These are phyloP conservation scores for Pharnaceum exiguum DNA, from an alignment of 148 eudicot species.

Conservation along the genomic window DNA sequence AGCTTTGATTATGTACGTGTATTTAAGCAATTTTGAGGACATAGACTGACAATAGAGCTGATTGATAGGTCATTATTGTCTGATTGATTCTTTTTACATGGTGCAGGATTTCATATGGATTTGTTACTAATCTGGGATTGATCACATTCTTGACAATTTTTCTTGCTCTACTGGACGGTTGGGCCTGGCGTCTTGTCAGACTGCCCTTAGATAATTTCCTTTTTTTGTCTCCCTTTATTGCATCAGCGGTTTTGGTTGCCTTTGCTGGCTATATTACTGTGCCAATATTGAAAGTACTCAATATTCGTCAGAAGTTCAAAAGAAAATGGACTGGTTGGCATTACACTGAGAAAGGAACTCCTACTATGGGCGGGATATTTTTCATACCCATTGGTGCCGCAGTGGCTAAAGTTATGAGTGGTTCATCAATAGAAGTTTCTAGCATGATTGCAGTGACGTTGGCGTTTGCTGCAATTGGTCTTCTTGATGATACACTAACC, in stretches of 20 bases:
- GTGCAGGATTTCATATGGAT: constrained; percentile 72
- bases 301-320: constrained; percentile 44
- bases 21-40: too few species aligned
- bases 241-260: constrained; percentile 54
- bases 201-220: constrained; percentile 63
- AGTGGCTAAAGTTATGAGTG: constrained; percentile 61
- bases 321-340: constrained; percentile 43
- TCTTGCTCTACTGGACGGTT: constrained; percentile 66
- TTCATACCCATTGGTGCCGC: constrained; percentile 76
- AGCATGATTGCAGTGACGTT: constrained; percentile 59
- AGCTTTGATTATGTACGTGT: too few species aligned
- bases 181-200: constrained; percentile 89
- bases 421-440: constrained; percentile 65
- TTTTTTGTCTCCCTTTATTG: constrained; percentile 66
- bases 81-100: constrained; percentile 3
- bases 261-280: constrained; percentile 70
- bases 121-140: constrained; percentile 59
- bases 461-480: constrained; percentile 76
- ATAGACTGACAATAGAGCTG: too few species aligned
- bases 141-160: constrained; percentile 49
- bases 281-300: constrained; percentile 62
- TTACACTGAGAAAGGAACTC: constrained; percentile 57
- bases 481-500: constrained; percentile 62
- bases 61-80: background rate
- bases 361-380: constrained; percentile 81